phyloP scores from a whole-genome alignment of 2,329 filamentous ascomycete genomes.

The Juglanconis sp. region DNA sequence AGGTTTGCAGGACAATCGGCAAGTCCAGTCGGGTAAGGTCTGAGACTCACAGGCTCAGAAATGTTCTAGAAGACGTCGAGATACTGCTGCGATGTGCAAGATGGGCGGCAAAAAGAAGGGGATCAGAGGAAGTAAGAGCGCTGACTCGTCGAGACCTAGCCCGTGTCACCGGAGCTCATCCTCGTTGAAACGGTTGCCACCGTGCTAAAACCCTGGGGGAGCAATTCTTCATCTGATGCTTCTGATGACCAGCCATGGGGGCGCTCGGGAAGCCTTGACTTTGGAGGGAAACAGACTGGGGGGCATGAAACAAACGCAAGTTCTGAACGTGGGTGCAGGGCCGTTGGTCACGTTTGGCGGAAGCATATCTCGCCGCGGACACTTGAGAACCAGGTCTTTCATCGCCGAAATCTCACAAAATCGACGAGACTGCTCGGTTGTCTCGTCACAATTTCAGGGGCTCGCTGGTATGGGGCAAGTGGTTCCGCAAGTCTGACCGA shows the following conservation, averaged over 20 bases:
- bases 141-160: constrained; percentile 9
- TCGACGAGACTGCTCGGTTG: background rate
- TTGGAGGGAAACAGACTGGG: constrained; percentile 6
- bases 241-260: background rate
- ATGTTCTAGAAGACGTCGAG: constrained; percentile 8
- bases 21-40: background rate
- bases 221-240: constrained; percentile 5
- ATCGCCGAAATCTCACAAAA: background rate
- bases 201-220: background rate
- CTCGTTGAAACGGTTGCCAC: constrained; percentile 9
- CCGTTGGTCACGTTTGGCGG: too few species aligned
- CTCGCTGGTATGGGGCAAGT: background rate
- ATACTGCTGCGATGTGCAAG: constrained; percentile 2
- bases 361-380: background rate
- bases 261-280: constrained; percentile 1
- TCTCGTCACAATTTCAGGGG: constrained; percentile 1
- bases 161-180: background rate
- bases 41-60: background rate
- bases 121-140: background rate
- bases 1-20: too few species aligned
- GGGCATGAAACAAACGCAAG: constrained; percentile 11
- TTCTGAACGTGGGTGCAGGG: background rate
- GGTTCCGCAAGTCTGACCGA: background rate
- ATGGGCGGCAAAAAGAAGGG: constrained; percentile 12
- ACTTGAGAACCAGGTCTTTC: background rate